phyloP scores from a whole-genome alignment of 2,329 filamentous ascomycete species.

The Colletotrichum sansevieriae region DNA sequence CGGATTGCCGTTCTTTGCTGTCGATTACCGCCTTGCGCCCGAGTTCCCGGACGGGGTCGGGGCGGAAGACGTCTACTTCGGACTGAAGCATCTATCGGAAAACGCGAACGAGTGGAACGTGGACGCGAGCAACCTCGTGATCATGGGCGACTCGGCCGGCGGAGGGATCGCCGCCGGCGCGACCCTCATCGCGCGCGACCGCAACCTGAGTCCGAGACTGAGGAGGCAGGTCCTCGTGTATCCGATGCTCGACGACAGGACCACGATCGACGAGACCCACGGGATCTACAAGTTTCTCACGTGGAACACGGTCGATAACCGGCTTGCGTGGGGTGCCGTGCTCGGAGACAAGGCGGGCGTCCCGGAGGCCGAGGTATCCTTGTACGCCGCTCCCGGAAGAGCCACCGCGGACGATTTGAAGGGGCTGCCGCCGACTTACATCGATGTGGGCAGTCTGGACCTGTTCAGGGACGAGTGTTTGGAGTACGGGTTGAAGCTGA shows the following conservation, averaged over 20 bases:
- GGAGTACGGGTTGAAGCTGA: constrained; percentile 50
- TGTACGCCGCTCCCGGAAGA: constrained; percentile 45
- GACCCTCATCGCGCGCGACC: constrained; percentile 56
- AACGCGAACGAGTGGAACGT: constrained; percentile 44
- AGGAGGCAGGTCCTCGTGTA: constrained; percentile 50
- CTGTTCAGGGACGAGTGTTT: constrained; percentile 54
- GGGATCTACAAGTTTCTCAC: constrained; percentile 29
- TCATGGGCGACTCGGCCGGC: constrained; percentile 45
- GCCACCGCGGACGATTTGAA: constrained; percentile 41
- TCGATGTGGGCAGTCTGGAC: constrained; percentile 56
- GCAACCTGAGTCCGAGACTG: constrained; percentile 44
- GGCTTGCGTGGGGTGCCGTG: constrained; percentile 45
- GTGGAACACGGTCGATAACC: constrained; percentile 43
- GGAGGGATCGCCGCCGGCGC: constrained; percentile 43
- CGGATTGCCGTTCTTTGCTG: constrained; percentile 51
- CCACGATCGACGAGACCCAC: constrained; percentile 18
- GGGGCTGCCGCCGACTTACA: constrained; percentile 53
- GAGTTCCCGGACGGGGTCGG: constrained; percentile 54
- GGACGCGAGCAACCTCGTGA: constrained; percentile 41
- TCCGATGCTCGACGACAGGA: constrained; percentile 52
- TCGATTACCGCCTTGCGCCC: constrained; percentile 60
- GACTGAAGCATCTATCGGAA: constrained; percentile 44
- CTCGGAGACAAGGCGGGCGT: constrained; percentile 41
- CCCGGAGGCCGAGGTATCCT: constrained; percentile 38
- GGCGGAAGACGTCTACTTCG: constrained; percentile 53